Evolutionary conservation across 1,139 yeast genomes (phyloP).

Genomic region (Eremothecium gossypii): DNA sequence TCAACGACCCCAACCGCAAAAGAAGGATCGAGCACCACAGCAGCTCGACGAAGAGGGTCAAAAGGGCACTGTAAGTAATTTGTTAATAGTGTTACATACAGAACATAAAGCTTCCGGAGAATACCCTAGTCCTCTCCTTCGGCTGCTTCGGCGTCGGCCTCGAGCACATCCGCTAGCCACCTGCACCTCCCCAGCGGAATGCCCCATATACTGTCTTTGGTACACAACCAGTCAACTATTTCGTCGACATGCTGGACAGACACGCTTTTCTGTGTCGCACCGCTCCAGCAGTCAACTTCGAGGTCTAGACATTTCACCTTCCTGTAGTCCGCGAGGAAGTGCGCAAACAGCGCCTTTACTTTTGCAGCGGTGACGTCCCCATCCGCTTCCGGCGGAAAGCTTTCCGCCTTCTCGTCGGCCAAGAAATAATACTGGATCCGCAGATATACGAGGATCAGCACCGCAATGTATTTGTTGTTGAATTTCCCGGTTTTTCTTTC

Average conservation of each 20-base stretch:
- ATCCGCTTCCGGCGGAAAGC: constrained; percentile 6
- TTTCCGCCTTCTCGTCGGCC: constrained; percentile 7
- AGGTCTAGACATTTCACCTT: constrained; percentile 22
- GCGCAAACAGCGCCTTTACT: constrained; percentile 12
- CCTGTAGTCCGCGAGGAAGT: constrained; percentile 22
- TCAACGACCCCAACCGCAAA: constrained; percentile 20
- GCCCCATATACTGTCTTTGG: constrained; percentile 27
- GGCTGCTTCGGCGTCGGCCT: constrained; percentile 10
- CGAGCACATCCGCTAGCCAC: constrained; percentile 21
- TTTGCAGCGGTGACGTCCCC: constrained; percentile 6
- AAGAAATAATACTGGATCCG: constrained; percentile 26
- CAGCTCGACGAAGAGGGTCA: constrained; percentile 26
- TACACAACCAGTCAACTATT: constrained; percentile 23
- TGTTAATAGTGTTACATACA: background rate
- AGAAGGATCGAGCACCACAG: constrained; percentile 26
- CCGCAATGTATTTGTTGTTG: constrained; percentile 25
- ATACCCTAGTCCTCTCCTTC: background rate
- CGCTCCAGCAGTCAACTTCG: constrained; percentile 25
- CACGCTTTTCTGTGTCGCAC: constrained; percentile 12
- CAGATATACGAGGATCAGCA: constrained; percentile 22
- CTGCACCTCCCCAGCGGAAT: constrained; percentile 26
- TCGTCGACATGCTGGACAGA: constrained; percentile 25
- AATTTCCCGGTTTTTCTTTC: constrained; percentile 8
- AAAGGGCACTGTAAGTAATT: constrained; percentile 24
- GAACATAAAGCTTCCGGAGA: no score